Conservation (phyloP, 2,329 filamentous ascomycete species). For the Diplodia seriata region DNA sequence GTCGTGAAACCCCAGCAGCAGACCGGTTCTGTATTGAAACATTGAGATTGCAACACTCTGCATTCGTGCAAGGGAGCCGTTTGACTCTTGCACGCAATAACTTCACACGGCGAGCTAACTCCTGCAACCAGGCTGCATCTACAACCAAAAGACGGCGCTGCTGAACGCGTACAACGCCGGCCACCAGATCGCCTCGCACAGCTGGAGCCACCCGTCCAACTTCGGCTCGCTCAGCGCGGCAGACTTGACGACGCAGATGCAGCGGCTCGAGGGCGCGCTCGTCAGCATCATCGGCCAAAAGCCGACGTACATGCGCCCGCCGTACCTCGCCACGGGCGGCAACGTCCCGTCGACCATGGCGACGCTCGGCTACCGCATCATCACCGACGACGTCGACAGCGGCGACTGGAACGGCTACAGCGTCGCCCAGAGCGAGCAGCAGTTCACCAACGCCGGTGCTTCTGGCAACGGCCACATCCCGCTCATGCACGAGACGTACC, state of each 20-base stretch:
- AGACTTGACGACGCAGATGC: constrained; percentile 45
- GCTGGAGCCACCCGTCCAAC: constrained; percentile 45
- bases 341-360: constrained; percentile 44
- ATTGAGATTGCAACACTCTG: background rate
- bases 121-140: constrained; percentile 43
- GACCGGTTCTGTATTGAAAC: background rate
- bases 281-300: constrained; percentile 48
- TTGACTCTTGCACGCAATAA: background rate
- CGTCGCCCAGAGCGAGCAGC: constrained; percentile 43
- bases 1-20: background rate
- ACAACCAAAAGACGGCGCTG: constrained; percentile 43
- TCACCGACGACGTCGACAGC: constrained; percentile 44
- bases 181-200: constrained; percentile 48
- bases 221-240: constrained; percentile 42
- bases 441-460: constrained; percentile 43
- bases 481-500: constrained; percentile 47
- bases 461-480: constrained; percentile 47
- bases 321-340: constrained; percentile 45
- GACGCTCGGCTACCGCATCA: constrained; percentile 46
- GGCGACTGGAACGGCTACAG: constrained; percentile 47
- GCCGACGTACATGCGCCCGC: constrained; percentile 49
- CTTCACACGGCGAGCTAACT: background rate
- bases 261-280: constrained; percentile 44
- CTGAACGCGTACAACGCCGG: constrained; percentile 44
- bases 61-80: too few relatives aligned